Conservation (phyloP, 1,284 basidiomycete species). For the Ceratobasidium papillatum region DNA sequence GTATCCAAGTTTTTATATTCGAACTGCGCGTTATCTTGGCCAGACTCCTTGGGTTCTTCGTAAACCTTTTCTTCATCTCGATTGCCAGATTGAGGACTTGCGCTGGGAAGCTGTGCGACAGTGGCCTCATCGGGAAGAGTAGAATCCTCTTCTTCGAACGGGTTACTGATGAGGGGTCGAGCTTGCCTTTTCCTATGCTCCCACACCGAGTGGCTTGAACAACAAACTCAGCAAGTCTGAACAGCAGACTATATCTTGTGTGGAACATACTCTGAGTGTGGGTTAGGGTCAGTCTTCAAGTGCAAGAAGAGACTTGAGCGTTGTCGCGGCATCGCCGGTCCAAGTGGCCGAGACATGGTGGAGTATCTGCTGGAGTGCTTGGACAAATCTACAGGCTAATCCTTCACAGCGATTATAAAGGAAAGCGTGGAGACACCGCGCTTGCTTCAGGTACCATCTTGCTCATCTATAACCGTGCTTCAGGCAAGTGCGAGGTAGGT, state of each 20-base stretch:
- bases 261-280: background rate
- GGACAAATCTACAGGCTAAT: too few relatives aligned
- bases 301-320: background rate
- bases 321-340: background rate
- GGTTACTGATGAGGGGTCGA: constrained; percentile 21
- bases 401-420: too few relatives aligned
- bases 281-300: background rate
- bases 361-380: too few relatives aligned
- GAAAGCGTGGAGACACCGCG: too few relatives aligned
- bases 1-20: constrained; percentile 6
- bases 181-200: background rate
- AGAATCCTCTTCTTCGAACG: background rate
- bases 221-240: background rate
- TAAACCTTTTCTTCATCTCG: background rate
- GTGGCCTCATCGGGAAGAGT: background rate
- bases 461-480: too few relatives aligned
- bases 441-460: too few relatives aligned
- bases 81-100: background rate
- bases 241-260: too few relatives aligned
- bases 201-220: background rate
- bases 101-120: background rate
- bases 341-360: too few relatives aligned
- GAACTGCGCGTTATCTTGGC: background rate
- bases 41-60: background rate
- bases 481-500: too few relatives aligned